Conservation (phyloP, 2,329 filamentous ascomycete genomes). For the Arthrobotrys pseudoclavata region DNA sequence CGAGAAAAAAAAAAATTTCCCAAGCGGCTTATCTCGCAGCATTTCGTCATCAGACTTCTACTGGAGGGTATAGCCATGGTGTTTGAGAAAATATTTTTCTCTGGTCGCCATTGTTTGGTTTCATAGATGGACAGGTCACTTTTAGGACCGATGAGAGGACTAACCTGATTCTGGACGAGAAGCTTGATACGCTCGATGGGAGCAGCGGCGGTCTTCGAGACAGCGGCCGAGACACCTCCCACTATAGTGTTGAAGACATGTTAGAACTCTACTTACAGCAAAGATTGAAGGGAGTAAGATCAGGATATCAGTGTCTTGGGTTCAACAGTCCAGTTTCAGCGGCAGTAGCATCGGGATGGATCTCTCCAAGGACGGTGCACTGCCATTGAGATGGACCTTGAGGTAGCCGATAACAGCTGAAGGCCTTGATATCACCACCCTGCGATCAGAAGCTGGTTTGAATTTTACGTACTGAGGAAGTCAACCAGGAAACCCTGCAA, state of each 20-base stretch:
- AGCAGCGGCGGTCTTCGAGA: constrained; percentile 99
- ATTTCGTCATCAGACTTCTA: constrained; percentile 51
- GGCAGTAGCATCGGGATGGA: constrained; percentile 21
- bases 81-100: neutral
- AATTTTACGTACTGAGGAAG: constrained; percentile 56
- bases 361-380: constrained; percentile 90
- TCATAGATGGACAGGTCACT: neutral
- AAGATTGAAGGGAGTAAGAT: constrained; percentile 14
- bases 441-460: constrained; percentile 4
- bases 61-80: constrained; percentile 1
- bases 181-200: constrained; percentile 99
- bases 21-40: constrained; percentile 41
- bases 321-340: constrained; percentile 33
- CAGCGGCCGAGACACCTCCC: constrained; percentile 99
- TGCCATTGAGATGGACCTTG: constrained; percentile 80
- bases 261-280: constrained; percentile 61
- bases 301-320: constrained; percentile 25
- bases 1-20: constrained; percentile 51
- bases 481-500: constrained; percentile 58
- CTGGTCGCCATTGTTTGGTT: neutral
- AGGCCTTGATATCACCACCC: constrained; percentile 29
- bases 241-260: constrained; percentile 72
- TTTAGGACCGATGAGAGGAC: constrained; percentile 66
- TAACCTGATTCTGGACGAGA: constrained; percentile 99
- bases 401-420: constrained; percentile 25